These are phyloP conservation scores for Selaginella tamariscina DNA, from an alignment of 75 land plant species.

Conservation along the genomic window DNA sequence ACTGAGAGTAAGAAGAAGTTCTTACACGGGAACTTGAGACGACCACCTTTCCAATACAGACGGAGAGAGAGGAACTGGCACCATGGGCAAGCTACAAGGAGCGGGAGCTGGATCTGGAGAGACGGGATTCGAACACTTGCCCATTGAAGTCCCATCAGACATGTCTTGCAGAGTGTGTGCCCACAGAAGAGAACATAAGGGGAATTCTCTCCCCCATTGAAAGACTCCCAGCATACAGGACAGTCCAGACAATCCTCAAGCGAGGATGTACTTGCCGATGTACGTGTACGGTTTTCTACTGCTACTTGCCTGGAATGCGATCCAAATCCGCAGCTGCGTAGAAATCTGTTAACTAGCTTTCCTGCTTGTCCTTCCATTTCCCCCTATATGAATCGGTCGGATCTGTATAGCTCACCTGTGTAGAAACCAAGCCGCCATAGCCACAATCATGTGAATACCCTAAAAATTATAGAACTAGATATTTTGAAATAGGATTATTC, in stretches of 20 bases:
- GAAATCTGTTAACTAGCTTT: not conserved
- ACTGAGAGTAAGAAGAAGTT: constrained; percentile 91
- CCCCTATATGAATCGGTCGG: not conserved
- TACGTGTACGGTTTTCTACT: not conserved
- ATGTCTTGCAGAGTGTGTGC: constrained; percentile 86
- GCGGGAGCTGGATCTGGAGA: constrained; percentile 69
- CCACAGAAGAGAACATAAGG: constrained; percentile 98
- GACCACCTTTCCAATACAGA: constrained; percentile 76
- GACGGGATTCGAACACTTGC: constrained; percentile 63
- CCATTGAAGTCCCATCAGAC: constrained; percentile 76
- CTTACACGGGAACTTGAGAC: constrained; percentile 78
- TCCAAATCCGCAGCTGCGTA: not conserved
- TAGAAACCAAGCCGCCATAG: too few relatives aligned
- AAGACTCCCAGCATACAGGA: constrained; percentile 91
- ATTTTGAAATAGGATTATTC: too few relatives aligned
- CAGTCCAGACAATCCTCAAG: constrained; percentile 84
- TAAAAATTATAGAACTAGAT: too few relatives aligned
- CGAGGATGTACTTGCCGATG: not conserved
- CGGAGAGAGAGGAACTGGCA: constrained; percentile 75
- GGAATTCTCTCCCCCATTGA: constrained; percentile 70
- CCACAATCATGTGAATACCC: too few relatives aligned
- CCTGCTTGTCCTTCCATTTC: not conserved
- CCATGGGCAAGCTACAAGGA: constrained; percentile 94
- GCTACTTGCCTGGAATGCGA: not conserved
- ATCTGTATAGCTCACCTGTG: too few relatives aligned